Evolutionary conservation across 805 yeast genomes (phyloP), one percentile per base, ranked within the genome.

Genomic region (Danielia oregonensis): DNA sequence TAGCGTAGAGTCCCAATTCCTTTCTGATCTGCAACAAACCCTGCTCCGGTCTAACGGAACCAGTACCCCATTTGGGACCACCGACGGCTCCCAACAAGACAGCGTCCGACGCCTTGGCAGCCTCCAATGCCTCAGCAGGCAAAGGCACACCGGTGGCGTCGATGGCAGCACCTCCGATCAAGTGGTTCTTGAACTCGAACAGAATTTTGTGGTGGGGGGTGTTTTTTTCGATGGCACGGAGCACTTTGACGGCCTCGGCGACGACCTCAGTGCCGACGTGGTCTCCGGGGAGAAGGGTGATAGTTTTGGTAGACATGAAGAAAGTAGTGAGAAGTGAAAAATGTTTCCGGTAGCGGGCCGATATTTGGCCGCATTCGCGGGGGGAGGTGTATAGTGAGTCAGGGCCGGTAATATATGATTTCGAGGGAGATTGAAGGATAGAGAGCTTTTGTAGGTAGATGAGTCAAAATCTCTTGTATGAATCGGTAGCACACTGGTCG

Each of bases 51-150:
- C 98, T 81, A 30, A 91, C 97, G 9, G 74, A 56, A 32, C 97
- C 97, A 17, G 97, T 86, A 24, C 97, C 97, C 98, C 98, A 93
- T 67, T 93, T 93, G 42, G 98, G 98, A 22, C 98, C 98, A 44
- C 98, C 98, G 22, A 93, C 98, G 6, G 98, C 96, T 48, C 98
- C 98, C 37, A 93, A 72, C 46, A 93, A 69, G n/a, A 93, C 95
- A 17, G 97, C 98, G 58, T 91, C 94, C 1, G 97, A 82, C 29
- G 68, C 66, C 63, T 86, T 88, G 24, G 97, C 76, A 7, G 95
- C 88, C 29, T 68, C 84, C 30, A 93, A 71, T 3, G 96, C 75
- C 38, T 73, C 91, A 40, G 84, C 95, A 11, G 96, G 84, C 45
- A 93, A 71, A 39, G 98, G 97, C 33, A 60, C 81, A 35, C 98